phyloP scores from a whole-genome alignment of 2,329 filamentous ascomycete genomes.

The Monilinia fructigena region DNA sequence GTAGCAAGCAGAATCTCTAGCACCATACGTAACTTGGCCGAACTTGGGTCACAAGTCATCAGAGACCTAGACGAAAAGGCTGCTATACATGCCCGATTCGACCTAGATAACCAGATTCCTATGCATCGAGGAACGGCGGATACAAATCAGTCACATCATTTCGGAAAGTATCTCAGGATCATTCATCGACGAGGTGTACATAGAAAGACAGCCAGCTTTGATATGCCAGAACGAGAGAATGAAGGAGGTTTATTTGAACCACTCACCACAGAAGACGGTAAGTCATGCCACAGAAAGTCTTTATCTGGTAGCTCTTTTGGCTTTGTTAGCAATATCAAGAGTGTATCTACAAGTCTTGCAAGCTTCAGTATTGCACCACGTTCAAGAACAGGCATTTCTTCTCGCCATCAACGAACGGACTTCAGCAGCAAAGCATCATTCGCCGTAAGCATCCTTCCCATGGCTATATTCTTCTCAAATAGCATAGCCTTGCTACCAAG shows the following conservation, averaged over 20 bases:
- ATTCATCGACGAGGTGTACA: slow-evolving; percentile 56
- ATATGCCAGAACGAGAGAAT: slow-evolving; percentile 32
- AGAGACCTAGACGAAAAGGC: slow-evolving; percentile 21
- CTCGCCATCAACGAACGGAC: slow-evolving; percentile 59
- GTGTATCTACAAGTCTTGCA: slow-evolving; percentile 73
- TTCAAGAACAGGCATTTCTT: slow-evolving; percentile 54
- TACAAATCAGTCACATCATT: slow-evolving; percentile 46
- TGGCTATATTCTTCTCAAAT: not conserved
- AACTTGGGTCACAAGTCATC: slow-evolving; percentile 43
- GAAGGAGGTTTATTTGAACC: slow-evolving; percentile 32
- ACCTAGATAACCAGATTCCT: slow-evolving; percentile 29
- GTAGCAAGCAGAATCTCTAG: slow-evolving; percentile 42
- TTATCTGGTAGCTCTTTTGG: slow-evolving; percentile 74
- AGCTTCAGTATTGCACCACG: slow-evolving; percentile 67
- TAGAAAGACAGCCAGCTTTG: slow-evolving; percentile 42
- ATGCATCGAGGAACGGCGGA: slow-evolving; percentile 25
- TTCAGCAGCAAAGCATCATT: slow-evolving; percentile 62
- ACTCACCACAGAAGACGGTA: slow-evolving; percentile 42
- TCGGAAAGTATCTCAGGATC: slow-evolving; percentile 72
- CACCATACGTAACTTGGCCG: slow-evolving; percentile 45
- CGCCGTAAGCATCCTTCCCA: slow-evolving; percentile 39
- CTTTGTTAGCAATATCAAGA: slow-evolving; percentile 78
- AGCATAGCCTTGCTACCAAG: not conserved
- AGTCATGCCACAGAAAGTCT: slow-evolving; percentile 52
- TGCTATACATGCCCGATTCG: slow-evolving; percentile 30